A percentile compares a stretch with the other conserved stretches of the same genome.
These are phyloP conservation scores for Oryza glaberrima DNA, from an alignment of 176 grass and related monocot genomes.

Conservation along the genomic window DNA sequence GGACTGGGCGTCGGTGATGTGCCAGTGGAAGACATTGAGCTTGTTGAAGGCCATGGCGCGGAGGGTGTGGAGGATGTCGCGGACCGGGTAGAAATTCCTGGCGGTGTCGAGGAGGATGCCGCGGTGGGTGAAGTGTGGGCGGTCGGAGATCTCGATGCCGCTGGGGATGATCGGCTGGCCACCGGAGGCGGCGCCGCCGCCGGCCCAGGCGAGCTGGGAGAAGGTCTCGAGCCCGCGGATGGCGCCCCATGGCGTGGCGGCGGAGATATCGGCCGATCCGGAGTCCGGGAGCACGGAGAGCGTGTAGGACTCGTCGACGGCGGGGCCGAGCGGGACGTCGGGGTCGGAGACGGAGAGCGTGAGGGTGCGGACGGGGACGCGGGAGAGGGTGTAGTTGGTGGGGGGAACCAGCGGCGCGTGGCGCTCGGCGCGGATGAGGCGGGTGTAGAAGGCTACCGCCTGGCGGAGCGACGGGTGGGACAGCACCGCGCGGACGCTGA, in stretches of 20 bases:
- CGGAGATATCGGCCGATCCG: slow-evolving; percentile 52
- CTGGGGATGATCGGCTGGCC: slow-evolving; percentile 45
- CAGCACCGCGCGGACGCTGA: slow-evolving; percentile 60
- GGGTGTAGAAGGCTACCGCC: slow-evolving; percentile 68
- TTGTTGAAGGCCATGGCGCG: slow-evolving; percentile 91
- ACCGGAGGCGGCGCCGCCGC: slow-evolving; percentile 15
- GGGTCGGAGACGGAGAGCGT: slow-evolving; percentile 66
- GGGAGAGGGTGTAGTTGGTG: slow-evolving; percentile 39
- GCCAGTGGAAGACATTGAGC: slow-evolving; percentile 96
- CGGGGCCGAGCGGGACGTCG: slow-evolving; percentile 54
- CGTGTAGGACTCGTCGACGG: slow-evolving; percentile 80
- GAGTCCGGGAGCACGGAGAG: slow-evolving; percentile 54
- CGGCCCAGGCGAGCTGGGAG: slow-evolving; percentile 66
- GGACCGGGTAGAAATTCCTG: slow-evolving; percentile 74
- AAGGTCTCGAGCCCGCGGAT: slow-evolving; percentile 90
- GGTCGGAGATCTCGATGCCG: slow-evolving; percentile 71
- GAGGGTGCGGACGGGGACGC: slow-evolving; percentile 45
- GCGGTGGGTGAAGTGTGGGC: slow-evolving; percentile 69
- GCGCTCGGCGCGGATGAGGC: slow-evolving; percentile 74
- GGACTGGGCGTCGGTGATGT: slow-evolving; percentile 89
- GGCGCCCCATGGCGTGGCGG: slow-evolving; percentile 73
- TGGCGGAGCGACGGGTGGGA: slow-evolving; percentile 62
- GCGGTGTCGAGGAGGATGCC: slow-evolving; percentile 84
- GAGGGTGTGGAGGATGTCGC: slow-evolving; percentile 72
- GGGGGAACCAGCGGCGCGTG: slow-evolving; percentile 63